Evolutionary conservation across 768 basidiomycete species (phyloP), one percentile per base, ranked within the genome.

Genomic region (Filobasidium floriforme): DNA sequence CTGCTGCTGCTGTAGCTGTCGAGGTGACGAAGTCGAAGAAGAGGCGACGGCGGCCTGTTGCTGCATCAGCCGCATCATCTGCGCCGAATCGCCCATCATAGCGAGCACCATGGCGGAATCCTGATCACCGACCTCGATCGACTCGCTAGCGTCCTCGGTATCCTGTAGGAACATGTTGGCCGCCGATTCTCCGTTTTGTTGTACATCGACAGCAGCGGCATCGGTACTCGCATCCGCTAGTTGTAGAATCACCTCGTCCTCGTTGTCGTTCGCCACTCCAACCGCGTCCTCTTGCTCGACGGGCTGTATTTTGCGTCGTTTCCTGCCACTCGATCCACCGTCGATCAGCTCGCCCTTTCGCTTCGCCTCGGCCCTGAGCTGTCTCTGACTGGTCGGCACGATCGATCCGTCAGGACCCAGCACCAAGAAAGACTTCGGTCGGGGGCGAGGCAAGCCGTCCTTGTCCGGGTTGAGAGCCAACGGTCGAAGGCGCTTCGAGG

Each of bases 401-500:
- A 68, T 65, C 7, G 62, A 43, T 12, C 67, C 67, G 24, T 63
- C 67, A 9, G 67, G 67, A 14, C 44, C 49, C 32, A 68, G 40
- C 7, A 63, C 63, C 9, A 68, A 41, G 15, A 68, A 41, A 1
- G 59, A 32, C 41, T 68, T 68, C 22, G 51, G 41, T 10, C 67
- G 63, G n/a, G 24, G 43, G 4, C 29, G 54, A 12, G 24, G 26
- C 18, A 37, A 41, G 49, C 26, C 24, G 5, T 43, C 26, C 29
- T 62, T 29, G 62, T 57, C 54, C n/a, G 54, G 54, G 24, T 57
- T 57, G 54, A 57, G 54, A 26, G 54, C 54, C 46, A 49, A 22
- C 22, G 46, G 46, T 49, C 46, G 46, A 49, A 49, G 46, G 12
- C 46, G 46, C 14, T 49, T 49, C 46, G 46, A 49, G 15, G 46